A percentile compares a stretch with the other conserved stretches of the same genome.
phyloP scores from a whole-genome alignment of 192 early-diverging fungal species.

The Entophlyctis luteolus region DNA sequence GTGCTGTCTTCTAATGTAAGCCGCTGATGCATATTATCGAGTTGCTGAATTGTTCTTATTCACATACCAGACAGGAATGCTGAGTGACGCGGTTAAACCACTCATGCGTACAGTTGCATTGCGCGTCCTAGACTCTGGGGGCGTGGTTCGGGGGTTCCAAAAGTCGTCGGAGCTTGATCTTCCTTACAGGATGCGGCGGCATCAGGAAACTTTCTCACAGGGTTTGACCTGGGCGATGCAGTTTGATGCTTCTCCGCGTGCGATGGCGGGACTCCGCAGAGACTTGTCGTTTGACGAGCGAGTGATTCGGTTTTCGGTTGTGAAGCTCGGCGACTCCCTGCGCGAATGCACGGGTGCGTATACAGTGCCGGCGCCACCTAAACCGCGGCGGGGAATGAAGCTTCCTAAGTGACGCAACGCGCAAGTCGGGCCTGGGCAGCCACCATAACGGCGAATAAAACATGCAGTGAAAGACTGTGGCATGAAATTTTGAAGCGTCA shows the following conservation, averaged over 20 bases:
- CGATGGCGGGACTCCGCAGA: constrained; percentile 32
- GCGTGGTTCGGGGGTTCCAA: constrained; percentile 81
- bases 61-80: neutral
- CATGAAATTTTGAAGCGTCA: no score
- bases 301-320: constrained; percentile 46
- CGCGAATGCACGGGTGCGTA: constrained; percentile 21
- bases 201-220: constrained; percentile 60
- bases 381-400: neutral
- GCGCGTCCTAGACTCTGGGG: constrained; percentile 75
- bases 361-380: neutral
- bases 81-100: constrained; percentile 18
- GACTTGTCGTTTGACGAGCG: constrained; percentile 39
- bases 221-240: constrained; percentile 39
- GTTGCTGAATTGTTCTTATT: no score
- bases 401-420: no score
- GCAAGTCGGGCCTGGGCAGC: no score
- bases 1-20: no score
- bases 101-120: constrained; percentile 72
- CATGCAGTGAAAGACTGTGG: no score
- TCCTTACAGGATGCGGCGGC: constrained; percentile 84
- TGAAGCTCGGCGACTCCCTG: constrained; percentile 47
- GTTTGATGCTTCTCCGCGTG: constrained; percentile 40
- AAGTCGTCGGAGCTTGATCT: constrained; percentile 53
- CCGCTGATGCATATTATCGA: no score
- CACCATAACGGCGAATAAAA: no score